A percentile compares a stretch with the other conserved stretches of the same genome.
phyloP scores from a whole-genome alignment of 1,139 yeast genomes.

The Lodderomyces margitis region DNA sequence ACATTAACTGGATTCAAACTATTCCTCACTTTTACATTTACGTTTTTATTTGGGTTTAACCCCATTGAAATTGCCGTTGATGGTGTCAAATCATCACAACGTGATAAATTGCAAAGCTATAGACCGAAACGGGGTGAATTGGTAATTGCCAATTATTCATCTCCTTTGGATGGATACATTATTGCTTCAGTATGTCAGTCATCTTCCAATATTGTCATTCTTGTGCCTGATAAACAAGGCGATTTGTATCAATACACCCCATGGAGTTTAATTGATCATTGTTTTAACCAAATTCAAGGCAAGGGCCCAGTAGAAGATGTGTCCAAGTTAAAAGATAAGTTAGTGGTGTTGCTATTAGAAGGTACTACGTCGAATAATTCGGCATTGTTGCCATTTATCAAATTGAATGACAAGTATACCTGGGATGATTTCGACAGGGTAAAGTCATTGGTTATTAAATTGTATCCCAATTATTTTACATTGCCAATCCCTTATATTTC shows the following conservation, averaged over 20 bases:
- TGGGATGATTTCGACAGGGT: constrained; percentile 24
- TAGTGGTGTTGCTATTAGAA: constrained; percentile 56
- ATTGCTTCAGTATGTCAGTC: constrained; percentile 7
- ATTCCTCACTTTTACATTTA: constrained; percentile 17
- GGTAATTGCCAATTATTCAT: constrained; percentile 51
- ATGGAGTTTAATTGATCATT: constrained; percentile 33
- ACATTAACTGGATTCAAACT: constrained; percentile 19
- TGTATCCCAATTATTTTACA: constrained; percentile 34
- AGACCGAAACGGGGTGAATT: constrained; percentile 44
- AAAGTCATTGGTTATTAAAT: constrained; percentile 45
- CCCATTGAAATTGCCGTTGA: constrained; percentile 45
- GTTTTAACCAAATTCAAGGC: constrained; percentile 23
- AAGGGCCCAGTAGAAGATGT: constrained; percentile 18
- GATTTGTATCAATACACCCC: constrained; percentile 32
- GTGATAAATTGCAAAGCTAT: constrained; percentile 26
- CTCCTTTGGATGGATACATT: constrained; percentile 54
- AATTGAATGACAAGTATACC: constrained; percentile 17
- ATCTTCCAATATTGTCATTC: constrained; percentile 29
- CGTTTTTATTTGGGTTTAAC: constrained; percentile 25
- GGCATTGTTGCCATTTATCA: constrained; percentile 49
- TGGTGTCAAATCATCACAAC: constrained; percentile 49
- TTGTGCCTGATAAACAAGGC: constrained; percentile 46
- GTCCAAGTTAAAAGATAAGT: constrained; percentile 26
- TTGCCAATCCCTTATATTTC: constrained; percentile 31
- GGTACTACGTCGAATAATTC: constrained; percentile 72